Evolutionary conservation across 306 rosid genomes (phyloP), one percentile per base, ranked within the genome.

Genomic region (Acacia melanoxylon): DNA sequence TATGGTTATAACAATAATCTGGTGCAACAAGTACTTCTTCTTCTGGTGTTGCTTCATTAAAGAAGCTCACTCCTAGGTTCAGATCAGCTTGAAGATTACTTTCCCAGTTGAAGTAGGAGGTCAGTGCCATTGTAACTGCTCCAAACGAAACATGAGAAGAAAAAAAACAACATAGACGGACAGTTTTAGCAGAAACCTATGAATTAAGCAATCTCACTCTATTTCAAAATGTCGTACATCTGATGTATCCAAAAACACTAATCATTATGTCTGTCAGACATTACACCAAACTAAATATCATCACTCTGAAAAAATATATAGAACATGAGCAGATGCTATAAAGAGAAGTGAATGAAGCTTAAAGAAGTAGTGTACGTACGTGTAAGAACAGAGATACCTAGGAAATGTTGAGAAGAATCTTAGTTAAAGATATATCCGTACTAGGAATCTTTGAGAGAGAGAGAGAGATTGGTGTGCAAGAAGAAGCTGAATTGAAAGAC

Each of bases 91-190:
- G 84, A 40, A 85, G 58, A 44, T 78, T 14, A 15, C 3, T 22
- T 5, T 82, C 80, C 48, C 72, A 80, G 61, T 88, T 78, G 52
- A 49, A 75, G 83, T 78, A 79, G 0, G 86, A 62, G 66, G 51
- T 59, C 0, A 76, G 51, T 24, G 87, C 74, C 91, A 88, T 88
- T n/a, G 65, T 17, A 9, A 58, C 31, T 61, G 35, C 33, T 61
- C 54, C 29, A n/a, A 6, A 40, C 20, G 40, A 24, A 51, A 75
- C 79, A 82, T 81, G 77, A 3, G 25, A 65, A 48, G 14, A 10
- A 56, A 25, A 27, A 0, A 59, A 29, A 82, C 27, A 70, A 10
- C 22, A 33, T 2, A 22, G 27, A 58, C 1, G 8, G 20, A n/a
- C 10, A 14, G 41, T 29, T 29, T 61, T 61, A 61, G 33, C 40